A percentile compares a stretch with the other conserved stretches of the same genome.
Evolutionary conservation across 75 land plant genomes (phyloP).

Genomic region (Chamaecyparis obtusa): DNA sequence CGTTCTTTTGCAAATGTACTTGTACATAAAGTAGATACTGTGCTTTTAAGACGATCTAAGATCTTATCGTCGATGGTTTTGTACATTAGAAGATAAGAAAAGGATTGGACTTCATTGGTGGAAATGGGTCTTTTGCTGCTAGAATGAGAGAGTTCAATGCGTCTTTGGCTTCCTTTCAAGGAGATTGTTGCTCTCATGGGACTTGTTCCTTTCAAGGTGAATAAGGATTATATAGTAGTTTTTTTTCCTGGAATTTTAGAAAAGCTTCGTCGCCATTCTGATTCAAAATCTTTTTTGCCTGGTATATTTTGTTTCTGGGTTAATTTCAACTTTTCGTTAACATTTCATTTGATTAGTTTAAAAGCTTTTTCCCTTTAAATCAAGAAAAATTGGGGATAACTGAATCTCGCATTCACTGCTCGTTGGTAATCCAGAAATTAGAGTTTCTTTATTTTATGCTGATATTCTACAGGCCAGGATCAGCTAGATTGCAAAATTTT

Average conservation of each 20-base stretch:
- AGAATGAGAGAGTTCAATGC: slow-evolving; percentile 66
- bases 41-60: neutral
- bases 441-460: neutral
- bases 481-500: neutral
- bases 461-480: neutral
- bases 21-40: neutral
- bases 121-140: slow-evolving; percentile 68
- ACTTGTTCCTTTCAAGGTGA: slow-evolving; percentile 46
- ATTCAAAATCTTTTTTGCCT: neutral
- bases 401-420: neutral
- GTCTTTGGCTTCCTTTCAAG: slow-evolving; percentile 68
- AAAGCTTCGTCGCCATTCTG: slow-evolving; percentile 55
- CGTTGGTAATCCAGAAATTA: neutral
- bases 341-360: neutral
- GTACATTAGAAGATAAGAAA: slow-evolving; percentile 25
- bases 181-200: slow-evolving; percentile 69
- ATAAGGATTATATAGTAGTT: slow-evolving; percentile 39
- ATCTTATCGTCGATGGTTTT: neutral
- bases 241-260: slow-evolving; percentile 68
- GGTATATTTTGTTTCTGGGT: neutral
- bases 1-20: neutral
- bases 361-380: neutral
- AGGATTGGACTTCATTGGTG: slow-evolving; percentile 58
- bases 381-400: neutral
- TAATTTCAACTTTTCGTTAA: neutral